A percentile compares a stretch with the other conserved stretches of the same genome.
Conservation (phyloP, 148 eudicot genomes). For the Nepenthes mirabilis region DNA sequence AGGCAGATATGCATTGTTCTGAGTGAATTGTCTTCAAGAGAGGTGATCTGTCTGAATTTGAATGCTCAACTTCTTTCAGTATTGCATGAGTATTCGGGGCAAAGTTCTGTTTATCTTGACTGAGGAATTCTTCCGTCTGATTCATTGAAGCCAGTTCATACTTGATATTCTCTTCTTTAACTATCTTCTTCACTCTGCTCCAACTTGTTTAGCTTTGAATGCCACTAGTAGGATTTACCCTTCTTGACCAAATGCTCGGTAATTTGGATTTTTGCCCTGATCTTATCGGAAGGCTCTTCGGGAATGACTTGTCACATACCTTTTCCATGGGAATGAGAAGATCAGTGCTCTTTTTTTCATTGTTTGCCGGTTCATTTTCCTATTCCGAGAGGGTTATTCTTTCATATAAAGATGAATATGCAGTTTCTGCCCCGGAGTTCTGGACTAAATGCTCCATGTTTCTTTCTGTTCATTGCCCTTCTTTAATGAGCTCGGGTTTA, state of each 20-base stretch:
- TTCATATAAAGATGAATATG: no score
- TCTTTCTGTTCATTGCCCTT: no score
- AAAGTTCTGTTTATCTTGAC: conserved; percentile 34
- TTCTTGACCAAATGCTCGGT: conserved; percentile 43
- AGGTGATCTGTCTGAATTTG: conserved; percentile 19
- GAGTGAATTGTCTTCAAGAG: conserved; percentile 13
- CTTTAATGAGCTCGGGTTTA: no score
- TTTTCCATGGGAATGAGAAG: conserved; percentile 8
- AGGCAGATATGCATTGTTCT: conserved; percentile 13
- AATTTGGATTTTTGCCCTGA: conserved; percentile 21
- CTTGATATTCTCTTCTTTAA: conserved; percentile 13
- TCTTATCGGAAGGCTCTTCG: conserved; percentile 16
- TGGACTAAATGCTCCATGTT: no score
- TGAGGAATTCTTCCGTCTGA: conserved; percentile 26
- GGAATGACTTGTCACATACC: conserved; percentile 6
- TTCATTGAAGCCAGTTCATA: conserved; percentile 16
- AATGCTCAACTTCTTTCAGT: conserved; percentile 20
- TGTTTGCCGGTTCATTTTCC: conserved; percentile 3
- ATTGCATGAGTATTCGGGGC: conserved; percentile 27
- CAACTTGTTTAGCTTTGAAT: conserved; percentile 26
- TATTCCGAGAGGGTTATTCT: no score
- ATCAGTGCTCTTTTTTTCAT: conserved; percentile 9
- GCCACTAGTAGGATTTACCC: conserved; percentile 34
- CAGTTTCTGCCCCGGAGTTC: no score
- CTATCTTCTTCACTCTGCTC: conserved; percentile 12